Evolutionary conservation across 2,329 filamentous ascomycete genomes (phyloP), one percentile per base, ranked within the genome.

Genomic region (Cryphonectria japonica): DNA sequence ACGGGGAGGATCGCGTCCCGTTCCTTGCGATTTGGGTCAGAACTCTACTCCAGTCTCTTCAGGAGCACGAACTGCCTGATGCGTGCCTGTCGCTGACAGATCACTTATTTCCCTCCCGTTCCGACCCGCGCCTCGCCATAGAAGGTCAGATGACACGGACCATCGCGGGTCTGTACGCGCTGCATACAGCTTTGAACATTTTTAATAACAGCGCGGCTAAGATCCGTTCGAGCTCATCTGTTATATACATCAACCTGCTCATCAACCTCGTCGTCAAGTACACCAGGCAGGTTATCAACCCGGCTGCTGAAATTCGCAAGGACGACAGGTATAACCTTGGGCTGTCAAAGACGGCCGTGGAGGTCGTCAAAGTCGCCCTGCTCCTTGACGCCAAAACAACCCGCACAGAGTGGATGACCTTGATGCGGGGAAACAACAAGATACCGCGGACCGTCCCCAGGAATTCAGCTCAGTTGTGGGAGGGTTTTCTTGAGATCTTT

Each of bases 41-140:
- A 32, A 89, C 91, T 0, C 94, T 97, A 78, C 87, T 97, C 73
- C 85, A 87, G 41, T 97, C 94, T 1, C 87, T 98, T 71, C 90
- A 91, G 71, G 86, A 91, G 6, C 88, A 91, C 69, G 93, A 94
- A 76, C 89, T 94, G 71, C 90, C 92, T 26, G 92, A 95, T 75
- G 92, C 93, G 9, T 95, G 94, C 79, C 90, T 94, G 72, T 89
- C 92, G n/a, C 83, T 98, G 59, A 86, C 93, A 54, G 87, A 92
- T 73, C 90, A 94, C 68, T 86, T 97, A 13, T 88, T 98, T 59
- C 87, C 89, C 69, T 87, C 87, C 8, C 85, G 91, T 32, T 89
- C 88, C 72, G 85, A 88, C 46, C 78, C 83, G 1, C 80, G 78
- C 16, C 88, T 89, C 68, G 86, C 90, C 0, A 82, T 85, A 43